Evolutionary conservation across 139 green algal genomes (phyloP).

Genomic region (Spirogloea muscicola): DNA sequence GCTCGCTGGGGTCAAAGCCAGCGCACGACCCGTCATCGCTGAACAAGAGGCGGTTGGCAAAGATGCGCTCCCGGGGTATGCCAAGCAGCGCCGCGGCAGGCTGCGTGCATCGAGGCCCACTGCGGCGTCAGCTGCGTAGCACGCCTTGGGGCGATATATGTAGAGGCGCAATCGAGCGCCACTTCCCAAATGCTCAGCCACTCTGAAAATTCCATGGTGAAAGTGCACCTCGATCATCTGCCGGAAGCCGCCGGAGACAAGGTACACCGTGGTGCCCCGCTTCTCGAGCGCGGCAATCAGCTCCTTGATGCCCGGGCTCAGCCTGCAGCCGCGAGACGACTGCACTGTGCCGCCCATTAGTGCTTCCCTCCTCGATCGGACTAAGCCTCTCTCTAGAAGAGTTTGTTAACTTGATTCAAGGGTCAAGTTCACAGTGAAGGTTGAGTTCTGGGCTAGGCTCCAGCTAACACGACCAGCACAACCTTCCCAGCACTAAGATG

Average conservation of each 20-base stretch:
- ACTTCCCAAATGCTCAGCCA: neutral
- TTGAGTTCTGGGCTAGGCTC: no score
- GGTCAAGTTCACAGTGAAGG: no score
- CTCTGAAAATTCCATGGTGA: slow-evolving; percentile 14
- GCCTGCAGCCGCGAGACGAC: no score
- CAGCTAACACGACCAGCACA: no score
- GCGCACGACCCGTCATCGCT: slow-evolving; percentile 64
- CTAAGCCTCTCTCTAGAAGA: no score
- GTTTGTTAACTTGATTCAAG: no score
- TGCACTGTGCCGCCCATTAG: no score
- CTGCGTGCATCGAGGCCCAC: slow-evolving; percentile 36
- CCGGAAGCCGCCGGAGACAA: slow-evolving; percentile 94
- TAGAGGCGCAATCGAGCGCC: neutral
- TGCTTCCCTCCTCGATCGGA: no score
- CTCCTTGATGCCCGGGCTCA: slow-evolving; percentile 77
- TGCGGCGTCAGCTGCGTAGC: neutral
- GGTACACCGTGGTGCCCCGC: slow-evolving; percentile 73
- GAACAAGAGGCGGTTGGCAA: slow-evolving; percentile 91
- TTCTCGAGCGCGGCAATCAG: slow-evolving; percentile 67
- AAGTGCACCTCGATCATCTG: slow-evolving; percentile 69
- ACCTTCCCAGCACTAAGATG: no score
- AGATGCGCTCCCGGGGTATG: slow-evolving; percentile 79
- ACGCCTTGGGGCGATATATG: neutral
- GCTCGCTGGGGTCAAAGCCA: slow-evolving; percentile 90
- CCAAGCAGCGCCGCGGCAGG: slow-evolving; percentile 81